A percentile compares a stretch with the other conserved stretches of the same genome.
Conservation (phyloP, 2,329 filamentous ascomycete species). For the Epichloe sibirici region DNA sequence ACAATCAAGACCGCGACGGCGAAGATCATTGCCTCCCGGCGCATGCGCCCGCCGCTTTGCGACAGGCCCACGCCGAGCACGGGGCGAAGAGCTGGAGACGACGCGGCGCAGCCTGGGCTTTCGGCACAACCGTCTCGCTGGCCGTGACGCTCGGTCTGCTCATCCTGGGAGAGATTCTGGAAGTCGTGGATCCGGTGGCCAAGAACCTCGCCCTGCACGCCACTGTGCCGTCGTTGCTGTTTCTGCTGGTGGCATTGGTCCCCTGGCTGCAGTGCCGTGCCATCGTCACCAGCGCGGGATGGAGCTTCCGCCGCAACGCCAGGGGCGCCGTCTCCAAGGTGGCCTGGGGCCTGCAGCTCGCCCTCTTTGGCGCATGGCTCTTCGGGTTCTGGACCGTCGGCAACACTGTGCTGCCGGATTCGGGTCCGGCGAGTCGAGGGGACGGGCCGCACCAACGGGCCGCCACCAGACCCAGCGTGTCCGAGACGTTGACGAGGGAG, state of each 20-base stretch:
- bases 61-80: conserved; percentile 47
- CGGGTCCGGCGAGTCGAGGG: conserved; percentile 2
- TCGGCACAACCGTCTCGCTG: conserved; percentile 65
- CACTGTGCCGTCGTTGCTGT: conserved; percentile 58
- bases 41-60: conserved; percentile 46
- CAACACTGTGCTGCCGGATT: conserved; percentile 44
- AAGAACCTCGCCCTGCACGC: conserved; percentile 55
- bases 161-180: conserved; percentile 74
- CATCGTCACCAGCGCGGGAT: conserved; percentile 43
- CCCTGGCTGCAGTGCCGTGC: conserved; percentile 70
- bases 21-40: conserved; percentile 50
- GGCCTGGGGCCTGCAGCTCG: conserved; percentile 51
- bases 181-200: conserved; percentile 55
- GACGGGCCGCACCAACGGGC: neutral
- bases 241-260: conserved; percentile 61
- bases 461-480: conserved; percentile 16
- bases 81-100: conserved; percentile 38
- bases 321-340: conserved; percentile 44
- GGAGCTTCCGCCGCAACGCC: conserved; percentile 46
- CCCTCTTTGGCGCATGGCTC: conserved; percentile 57
- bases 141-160: conserved; percentile 68
- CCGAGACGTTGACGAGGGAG: conserved; percentile 33
- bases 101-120: conserved; percentile 48
- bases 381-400: conserved; percentile 67
- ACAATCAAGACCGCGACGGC: conserved; percentile 36